phyloP scores from a whole-genome alignment of 495 filamentous ascomycete genomes.

The Xylaria curta region DNA sequence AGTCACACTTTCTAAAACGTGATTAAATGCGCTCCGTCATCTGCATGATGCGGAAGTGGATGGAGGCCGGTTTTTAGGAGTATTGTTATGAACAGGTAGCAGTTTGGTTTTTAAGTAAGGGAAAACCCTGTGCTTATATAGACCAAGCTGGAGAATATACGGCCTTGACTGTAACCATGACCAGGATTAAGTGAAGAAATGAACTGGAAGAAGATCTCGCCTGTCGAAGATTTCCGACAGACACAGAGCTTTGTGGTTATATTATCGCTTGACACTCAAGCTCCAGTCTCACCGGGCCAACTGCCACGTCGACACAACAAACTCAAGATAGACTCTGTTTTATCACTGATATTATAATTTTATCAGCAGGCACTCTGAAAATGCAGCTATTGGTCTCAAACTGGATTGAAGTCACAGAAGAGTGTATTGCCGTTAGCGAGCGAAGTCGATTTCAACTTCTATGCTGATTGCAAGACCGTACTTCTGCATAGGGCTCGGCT shows the following conservation, averaged over 20 bases:
- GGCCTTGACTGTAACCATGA: background rate
- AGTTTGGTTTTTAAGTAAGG: background rate
- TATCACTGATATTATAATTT: background rate
- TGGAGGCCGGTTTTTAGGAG: background rate
- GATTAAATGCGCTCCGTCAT: background rate
- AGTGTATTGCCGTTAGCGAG: background rate
- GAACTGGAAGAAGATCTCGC: background rate
- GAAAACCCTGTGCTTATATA: background rate
- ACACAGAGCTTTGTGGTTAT: background rate
- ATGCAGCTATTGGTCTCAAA: background rate
- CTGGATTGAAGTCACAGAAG: background rate
- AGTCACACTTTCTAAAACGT: background rate
- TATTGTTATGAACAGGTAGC: background rate
- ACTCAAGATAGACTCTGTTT: background rate
- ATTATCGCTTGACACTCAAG: background rate
- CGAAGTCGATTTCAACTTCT: background rate
- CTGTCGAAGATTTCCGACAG: background rate
- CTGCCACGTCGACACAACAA: background rate
- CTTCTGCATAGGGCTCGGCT: background rate
- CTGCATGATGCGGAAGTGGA: background rate
- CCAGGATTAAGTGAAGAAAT: background rate
- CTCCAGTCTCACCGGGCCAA: background rate
- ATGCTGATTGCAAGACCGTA: background rate
- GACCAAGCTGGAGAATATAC: background rate
- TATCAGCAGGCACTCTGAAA: background rate